A percentile compares a stretch with the other conserved stretches of the same genome.
Evolutionary conservation across 2,329 filamentous ascomycete species (phyloP).

Genomic region (Exophiala spinifera): DNA sequence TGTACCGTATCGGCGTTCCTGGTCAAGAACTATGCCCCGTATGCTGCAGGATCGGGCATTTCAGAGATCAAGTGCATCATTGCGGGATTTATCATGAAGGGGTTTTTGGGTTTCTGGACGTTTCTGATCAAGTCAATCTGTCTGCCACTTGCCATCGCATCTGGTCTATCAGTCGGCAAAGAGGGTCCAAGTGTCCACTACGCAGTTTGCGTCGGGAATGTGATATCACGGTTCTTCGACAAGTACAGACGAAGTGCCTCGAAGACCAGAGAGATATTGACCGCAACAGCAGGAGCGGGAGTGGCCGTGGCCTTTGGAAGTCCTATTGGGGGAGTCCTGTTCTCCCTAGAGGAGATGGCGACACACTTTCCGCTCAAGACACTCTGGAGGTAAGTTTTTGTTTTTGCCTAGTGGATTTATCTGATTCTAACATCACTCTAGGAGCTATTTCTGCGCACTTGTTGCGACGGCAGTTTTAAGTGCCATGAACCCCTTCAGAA

Average conservation of each 20-base stretch:
- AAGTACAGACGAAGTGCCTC: conserved; percentile 91
- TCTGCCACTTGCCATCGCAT: conserved; percentile 86
- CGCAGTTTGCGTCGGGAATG: conserved; percentile 94
- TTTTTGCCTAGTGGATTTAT: too few relatives aligned
- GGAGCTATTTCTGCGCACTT: conserved; percentile 95
- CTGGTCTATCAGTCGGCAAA: conserved; percentile 90
- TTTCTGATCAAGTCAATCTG: conserved; percentile 91
- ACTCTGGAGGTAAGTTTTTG: conserved; percentile 61
- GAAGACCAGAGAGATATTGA: conserved; percentile 92
- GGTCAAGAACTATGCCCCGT: conserved; percentile 89
- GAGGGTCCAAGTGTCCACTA: conserved; percentile 99
- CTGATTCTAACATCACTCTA: too few relatives aligned
- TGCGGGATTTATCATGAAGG: conserved; percentile 98
- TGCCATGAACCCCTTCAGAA: conserved; percentile 96
- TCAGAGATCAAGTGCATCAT: conserved; percentile 99
- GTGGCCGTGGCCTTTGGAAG: conserved; percentile 96
- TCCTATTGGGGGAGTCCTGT: conserved; percentile 93
- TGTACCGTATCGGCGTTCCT: conserved; percentile 77
- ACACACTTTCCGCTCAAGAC: conserved; percentile 96
- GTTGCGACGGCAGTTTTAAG: conserved; percentile 90
- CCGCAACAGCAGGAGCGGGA: conserved; percentile 88
- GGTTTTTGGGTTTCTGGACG: conserved; percentile 88
- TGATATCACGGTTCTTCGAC: conserved; percentile 86
- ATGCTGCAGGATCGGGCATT: conserved; percentile 93
- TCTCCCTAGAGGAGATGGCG: conserved; percentile 97